A percentile compares a stretch with the other conserved stretches of the same genome.
Conservation (phyloP, 129 eudicot species). For the Silybum marianum region DNA sequence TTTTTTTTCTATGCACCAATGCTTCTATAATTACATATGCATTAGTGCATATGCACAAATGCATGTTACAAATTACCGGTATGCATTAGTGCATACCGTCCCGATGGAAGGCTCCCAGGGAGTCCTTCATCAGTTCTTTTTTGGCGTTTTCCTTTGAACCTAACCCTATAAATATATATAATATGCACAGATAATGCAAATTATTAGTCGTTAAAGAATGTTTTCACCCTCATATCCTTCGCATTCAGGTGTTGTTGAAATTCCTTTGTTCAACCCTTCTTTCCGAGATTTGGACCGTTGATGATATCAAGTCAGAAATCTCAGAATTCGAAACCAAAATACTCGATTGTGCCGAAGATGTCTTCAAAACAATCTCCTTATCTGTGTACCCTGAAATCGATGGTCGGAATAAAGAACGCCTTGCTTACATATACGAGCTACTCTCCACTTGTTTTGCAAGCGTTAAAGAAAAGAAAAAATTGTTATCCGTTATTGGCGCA, state of each 20-base stretch:
- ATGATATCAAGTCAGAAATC: conserved; percentile 69
- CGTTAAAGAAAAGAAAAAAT: conserved; percentile 40
- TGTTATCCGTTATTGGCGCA: conserved; percentile 13
- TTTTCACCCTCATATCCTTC: conserved; percentile 11
- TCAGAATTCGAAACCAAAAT: conserved; percentile 55
- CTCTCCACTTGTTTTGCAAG: conserved; percentile 73
- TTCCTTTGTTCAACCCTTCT: conserved; percentile 68
- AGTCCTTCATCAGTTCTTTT: background rate
- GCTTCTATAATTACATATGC: no score
- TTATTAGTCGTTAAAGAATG: background rate
- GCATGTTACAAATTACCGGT: no score
- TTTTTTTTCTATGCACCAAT: no score
- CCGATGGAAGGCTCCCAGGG: background rate
- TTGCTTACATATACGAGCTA: conserved; percentile 63
- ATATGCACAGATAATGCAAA: background rate
- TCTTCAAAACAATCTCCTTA: conserved; percentile 51
- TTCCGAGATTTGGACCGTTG: conserved; percentile 80
- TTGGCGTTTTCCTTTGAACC: background rate
- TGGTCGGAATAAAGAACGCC: conserved; percentile 75
- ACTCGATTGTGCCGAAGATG: conserved; percentile 57
- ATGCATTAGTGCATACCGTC: background rate
- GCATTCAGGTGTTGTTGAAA: conserved; percentile 69
- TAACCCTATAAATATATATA: no score
- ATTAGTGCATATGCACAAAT: background rate
- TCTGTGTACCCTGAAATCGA: conserved; percentile 70